phyloP scores from a whole-genome alignment of 192 early-diverging fungal genomes.

The Funneliformis geosporum region DNA sequence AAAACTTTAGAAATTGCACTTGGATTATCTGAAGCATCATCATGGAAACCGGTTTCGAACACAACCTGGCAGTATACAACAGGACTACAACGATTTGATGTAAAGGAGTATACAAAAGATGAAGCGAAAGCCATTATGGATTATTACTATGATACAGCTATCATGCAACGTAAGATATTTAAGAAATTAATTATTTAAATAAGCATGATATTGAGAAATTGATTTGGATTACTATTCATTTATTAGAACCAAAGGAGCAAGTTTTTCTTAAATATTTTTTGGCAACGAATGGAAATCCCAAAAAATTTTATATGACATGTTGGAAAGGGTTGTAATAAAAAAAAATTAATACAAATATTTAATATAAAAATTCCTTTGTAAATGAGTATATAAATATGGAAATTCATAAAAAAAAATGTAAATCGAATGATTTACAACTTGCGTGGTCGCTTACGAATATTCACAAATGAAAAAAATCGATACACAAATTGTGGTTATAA shows the following conservation, averaged over 20 bases:
- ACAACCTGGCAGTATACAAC: slow-evolving; percentile 38
- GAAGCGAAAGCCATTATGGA: slow-evolving; percentile 52
- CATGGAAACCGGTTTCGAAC: slow-evolving; percentile 40
- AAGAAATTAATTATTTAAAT: not conserved
- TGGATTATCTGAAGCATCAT: slow-evolving; percentile 37
- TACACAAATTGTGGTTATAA: too few relatives aligned
- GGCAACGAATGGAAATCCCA: slow-evolving; percentile 26
- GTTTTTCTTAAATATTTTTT: slow-evolving; percentile 8
- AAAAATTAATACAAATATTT: not conserved
- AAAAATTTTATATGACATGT: slow-evolving; percentile 26
- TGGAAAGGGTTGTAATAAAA: slow-evolving; percentile 21
- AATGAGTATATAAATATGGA: too few relatives aligned
- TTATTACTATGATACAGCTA: slow-evolving; percentile 38
- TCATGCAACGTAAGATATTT: slow-evolving; percentile 7
- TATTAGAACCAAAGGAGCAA: slow-evolving; percentile 6
- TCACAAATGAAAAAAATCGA: too few relatives aligned
- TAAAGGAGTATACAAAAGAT: slow-evolving; percentile 43
- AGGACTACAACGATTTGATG: slow-evolving; percentile 39
- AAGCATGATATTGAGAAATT: not conserved
- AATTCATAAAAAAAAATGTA: too few relatives aligned
- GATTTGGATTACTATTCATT: not conserved
- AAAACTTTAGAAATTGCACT: slow-evolving; percentile 44
- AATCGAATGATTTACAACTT: too few relatives aligned
- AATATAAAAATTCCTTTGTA: not conserved
- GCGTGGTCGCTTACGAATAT: too few relatives aligned